These are phyloP conservation scores for Epipyxis sp. DNA, from an alignment of 108 stramenopile species.

Conservation along the genomic window DNA sequence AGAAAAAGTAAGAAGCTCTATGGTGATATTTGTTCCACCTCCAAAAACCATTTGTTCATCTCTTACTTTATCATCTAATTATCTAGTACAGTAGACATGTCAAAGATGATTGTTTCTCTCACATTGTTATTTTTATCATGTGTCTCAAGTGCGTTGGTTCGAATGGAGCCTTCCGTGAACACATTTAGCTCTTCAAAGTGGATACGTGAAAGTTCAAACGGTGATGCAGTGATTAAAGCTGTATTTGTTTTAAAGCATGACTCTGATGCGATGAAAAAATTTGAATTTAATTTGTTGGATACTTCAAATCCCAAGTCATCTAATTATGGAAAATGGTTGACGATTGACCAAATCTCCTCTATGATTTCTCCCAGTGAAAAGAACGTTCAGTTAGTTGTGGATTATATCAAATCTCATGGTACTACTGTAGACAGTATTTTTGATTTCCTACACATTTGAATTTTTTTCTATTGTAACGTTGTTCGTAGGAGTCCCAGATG, in stretches of 20 bases:
- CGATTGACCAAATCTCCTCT: not conserved
- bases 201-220: not conserved
- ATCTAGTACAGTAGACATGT: not conserved
- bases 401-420: not conserved
- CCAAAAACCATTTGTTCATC: too few species aligned
- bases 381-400: slow-evolving; percentile 30
- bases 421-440: not conserved
- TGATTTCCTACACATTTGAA: not conserved
- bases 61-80: not conserved
- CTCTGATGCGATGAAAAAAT: not conserved
- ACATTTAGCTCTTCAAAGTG: not conserved
- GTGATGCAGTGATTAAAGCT: not conserved
- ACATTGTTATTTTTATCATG: not conserved
- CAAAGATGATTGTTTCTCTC: not conserved
- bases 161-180: slow-evolving; percentile 30
- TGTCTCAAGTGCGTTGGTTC: not conserved
- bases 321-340: slow-evolving; percentile 28
- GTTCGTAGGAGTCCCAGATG: not conserved
- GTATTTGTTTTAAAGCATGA: slow-evolving; percentile 33
- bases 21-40: too few species aligned
- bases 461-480: too few species aligned
- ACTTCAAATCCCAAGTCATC: slow-evolving; percentile 21
- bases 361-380: not conserved
- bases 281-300: slow-evolving; percentile 33
- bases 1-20: too few species aligned